These are phyloP conservation scores for Dissoconium aciculare DNA, from an alignment of 2,329 filamentous ascomycete species.

Conservation along the genomic window DNA sequence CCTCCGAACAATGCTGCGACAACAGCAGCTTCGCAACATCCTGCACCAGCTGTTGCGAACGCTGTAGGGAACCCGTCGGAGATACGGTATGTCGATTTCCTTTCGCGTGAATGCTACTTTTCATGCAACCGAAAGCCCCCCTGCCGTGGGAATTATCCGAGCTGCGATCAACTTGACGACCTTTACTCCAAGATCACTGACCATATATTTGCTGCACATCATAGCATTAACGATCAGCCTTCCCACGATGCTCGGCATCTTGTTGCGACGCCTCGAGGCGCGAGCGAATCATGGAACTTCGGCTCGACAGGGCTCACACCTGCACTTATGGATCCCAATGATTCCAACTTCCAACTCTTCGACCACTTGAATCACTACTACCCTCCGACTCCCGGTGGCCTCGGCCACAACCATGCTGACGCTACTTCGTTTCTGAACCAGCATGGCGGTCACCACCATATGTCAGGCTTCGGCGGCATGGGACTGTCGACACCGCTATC, in stretches of 20 bases:
- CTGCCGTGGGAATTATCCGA: too few species aligned
- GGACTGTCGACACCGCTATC: constrained; percentile 70
- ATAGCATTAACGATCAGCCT: constrained; percentile 10
- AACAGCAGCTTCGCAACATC: constrained; percentile 32
- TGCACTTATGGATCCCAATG: constrained; percentile 72
- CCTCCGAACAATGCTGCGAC: constrained; percentile 9
- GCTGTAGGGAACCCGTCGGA: constrained; percentile 33
- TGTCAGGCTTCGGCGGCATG: constrained; percentile 46
- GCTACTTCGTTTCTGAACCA: constrained; percentile 70
- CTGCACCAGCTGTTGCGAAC: constrained; percentile 27
- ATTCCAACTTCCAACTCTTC: constrained; percentile 65
- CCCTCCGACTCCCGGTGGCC: constrained; percentile 66
- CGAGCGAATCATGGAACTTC: constrained; percentile 62
- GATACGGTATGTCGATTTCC: constrained; percentile 32
- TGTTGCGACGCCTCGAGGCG: constrained; percentile 67
- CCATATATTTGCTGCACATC: constrained; percentile 4
- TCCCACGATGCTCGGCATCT: constrained; percentile 47
- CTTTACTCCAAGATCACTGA: too few species aligned
- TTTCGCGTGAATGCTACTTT: too few species aligned
- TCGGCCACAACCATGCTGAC: constrained; percentile 27
- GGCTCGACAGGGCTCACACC: constrained; percentile 50
- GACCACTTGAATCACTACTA: constrained; percentile 75
- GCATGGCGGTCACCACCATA: constrained; percentile 68
- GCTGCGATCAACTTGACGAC: too few species aligned
- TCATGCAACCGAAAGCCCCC: too few species aligned